Base-by-base conservation (phyloP, 805 yeast genomes). In the Schwanniomyces sp. region DNA sequence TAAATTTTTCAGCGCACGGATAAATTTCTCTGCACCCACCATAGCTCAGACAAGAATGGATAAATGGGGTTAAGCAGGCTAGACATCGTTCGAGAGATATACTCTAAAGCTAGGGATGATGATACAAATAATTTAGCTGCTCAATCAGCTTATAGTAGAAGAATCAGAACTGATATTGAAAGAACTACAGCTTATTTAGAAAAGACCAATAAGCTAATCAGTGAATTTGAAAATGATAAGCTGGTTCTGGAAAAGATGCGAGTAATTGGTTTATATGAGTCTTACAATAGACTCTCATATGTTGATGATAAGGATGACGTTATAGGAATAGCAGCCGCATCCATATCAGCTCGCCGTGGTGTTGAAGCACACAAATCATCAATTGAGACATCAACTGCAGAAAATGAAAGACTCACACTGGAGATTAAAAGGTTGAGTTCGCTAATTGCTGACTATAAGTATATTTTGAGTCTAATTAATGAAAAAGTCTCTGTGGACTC, bases 291-390 rank as follows among this genome's bases (percentile, higher is more conserved):
- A 21, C 43, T 67, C 2, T 62, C 67, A 2, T 67, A 58, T 43
- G 46, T 51, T 14, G 62, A 65, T 3, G 63, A 56, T 32, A 64
- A 63, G 47, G 61, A 58, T 43, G 71, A 66, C 32, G 62, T 61
- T 14, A 58, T 66, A 17, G 60, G 59, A 5, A 55, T 58, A 12
- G 66, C 67, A 12, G 48, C 59, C 10, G 62, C 71, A 2, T 57
- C 63, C 12, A 27, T 29, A 4, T n/a, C 32, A 21, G 24, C 45
- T 34, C 11, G 46, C 25, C 12, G 40, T 26, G 34, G 6, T 12
- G 34, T 29, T 6, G 34, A 29, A 11, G 36, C 36, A 14, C 29
- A 32, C 21, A 8, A 24, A 16, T 7, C 36, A 16, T 14, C 36
- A 32, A 16, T 32, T 7, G 21, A 32, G 14, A 12, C n/a, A n/a